Conservation (phyloP, 2,329 filamentous ascomycete genomes). For the Xylaria sp. region DNA sequence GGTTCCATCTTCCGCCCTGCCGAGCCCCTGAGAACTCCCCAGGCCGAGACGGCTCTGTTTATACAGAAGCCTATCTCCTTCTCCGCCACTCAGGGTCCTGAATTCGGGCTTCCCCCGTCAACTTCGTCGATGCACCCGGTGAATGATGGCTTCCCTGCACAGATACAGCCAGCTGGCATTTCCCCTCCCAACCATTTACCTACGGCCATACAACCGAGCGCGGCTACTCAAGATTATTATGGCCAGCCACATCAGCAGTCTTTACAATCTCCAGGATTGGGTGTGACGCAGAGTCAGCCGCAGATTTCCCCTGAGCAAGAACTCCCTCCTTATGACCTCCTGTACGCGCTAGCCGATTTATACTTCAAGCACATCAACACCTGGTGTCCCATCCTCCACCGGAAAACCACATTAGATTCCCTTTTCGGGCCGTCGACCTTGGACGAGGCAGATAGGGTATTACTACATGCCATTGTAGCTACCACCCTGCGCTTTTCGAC, state of each 20-base stretch:
- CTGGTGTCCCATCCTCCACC: slow-evolving; percentile 91
- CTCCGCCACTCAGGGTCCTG: slow-evolving; percentile 58
- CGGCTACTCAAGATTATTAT: slow-evolving; percentile 64
- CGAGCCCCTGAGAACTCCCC: slow-evolving; percentile 63
- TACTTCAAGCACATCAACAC: slow-evolving; percentile 85
- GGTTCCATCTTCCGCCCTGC: slow-evolving; percentile 60
- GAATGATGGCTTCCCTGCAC: slow-evolving; percentile 62
- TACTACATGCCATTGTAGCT: slow-evolving; percentile 89
- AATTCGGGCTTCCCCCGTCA: slow-evolving; percentile 61
- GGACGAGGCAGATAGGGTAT: slow-evolving; percentile 82
- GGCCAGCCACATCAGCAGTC: slow-evolving; percentile 56
- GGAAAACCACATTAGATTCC: slow-evolving; percentile 81
- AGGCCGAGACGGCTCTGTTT: slow-evolving; percentile 71
- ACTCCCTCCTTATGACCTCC: slow-evolving; percentile 78
- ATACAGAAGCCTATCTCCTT: slow-evolving; percentile 68
- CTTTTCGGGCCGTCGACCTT: slow-evolving; percentile 81
- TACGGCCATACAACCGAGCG: slow-evolving; percentile 52
- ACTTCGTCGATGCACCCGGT: slow-evolving; percentile 57
- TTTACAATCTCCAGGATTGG: slow-evolving; percentile 69
- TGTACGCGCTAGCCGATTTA: slow-evolving; percentile 78
- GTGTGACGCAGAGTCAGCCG: slow-evolving; percentile 61
- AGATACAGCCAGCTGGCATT: slow-evolving; percentile 56
- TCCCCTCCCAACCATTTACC: slow-evolving; percentile 53
- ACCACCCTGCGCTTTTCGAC: slow-evolving; percentile 87
- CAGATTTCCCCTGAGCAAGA: slow-evolving; percentile 69